Base-by-base conservation (phyloP, 2,329 filamentous ascomycete genomes). In the Ophiocordyceps sinensis region DNA sequence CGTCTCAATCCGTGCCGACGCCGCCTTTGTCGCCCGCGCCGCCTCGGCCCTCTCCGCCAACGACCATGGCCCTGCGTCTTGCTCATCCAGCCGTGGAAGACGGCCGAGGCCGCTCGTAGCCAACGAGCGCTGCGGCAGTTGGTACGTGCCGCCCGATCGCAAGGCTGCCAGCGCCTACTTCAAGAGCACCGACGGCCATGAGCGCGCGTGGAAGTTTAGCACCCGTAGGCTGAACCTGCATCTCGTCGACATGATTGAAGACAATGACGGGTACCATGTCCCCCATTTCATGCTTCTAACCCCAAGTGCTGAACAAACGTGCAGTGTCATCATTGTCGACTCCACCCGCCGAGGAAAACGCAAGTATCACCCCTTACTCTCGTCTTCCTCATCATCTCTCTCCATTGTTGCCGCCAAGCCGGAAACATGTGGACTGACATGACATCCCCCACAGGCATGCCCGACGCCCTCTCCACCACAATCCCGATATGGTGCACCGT, bases 101-200 rank as follows among this genome's bases (percentile, higher is more conserved):
- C 23, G 23, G 23, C 23, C 23, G 23, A 26, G 89, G 2, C 86
- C 87, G 0, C 66, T 96, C 2, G 68, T 96, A 13, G 87, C 89
- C 28, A 98, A 98, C 56, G 88, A 96, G 66, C 75, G 91, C 44
- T 96, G 91, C 58, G 91, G 91, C 1, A 89, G 85, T 61, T 98
- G 91, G 91, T 96, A 96, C 58, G 82, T 96, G 23, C 63, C 68
- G 29, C 80, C 80, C 0, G 59, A 59, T 8, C 53, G 54, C 23
- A 91, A 89, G 60, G 63, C 57, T 1, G 83, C 75, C 28, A 87
- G 83, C 48, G 85, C 82, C 28, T 98, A 96, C 62, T 98, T 96
- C 64, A 98, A 98, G 69, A 94, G 85, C 62, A 98, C 91, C 2
- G 91, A 98, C 63, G 91, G 91, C 1, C 91, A 98, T 59, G 78